These are phyloP conservation scores for Cercophora samala DNA, from an alignment of 495 filamentous ascomycete species.

Conservation along the genomic window DNA sequence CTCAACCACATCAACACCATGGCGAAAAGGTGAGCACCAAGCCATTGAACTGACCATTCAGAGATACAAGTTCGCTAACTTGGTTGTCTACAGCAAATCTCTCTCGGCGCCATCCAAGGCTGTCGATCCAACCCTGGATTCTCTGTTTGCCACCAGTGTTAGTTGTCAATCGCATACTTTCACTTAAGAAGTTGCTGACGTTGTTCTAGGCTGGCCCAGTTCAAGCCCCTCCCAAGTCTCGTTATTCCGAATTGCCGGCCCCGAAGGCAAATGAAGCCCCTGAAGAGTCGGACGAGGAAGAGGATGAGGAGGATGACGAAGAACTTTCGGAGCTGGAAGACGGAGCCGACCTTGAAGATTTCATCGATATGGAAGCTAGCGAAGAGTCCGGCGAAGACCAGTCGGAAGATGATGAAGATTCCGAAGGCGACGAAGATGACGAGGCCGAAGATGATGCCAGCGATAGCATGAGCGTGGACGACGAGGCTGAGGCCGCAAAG, in stretches of 20 bases:
- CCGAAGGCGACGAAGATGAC: constrained; percentile 39
- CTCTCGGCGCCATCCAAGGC: constrained; percentile 42
- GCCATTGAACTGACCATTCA: not conserved
- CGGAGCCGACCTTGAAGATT: constrained; percentile 31
- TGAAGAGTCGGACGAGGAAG: constrained; percentile 6
- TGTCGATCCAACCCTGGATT: constrained; percentile 72
- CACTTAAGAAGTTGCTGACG: constrained; percentile 23
- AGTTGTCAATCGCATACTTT: constrained; percentile 51
- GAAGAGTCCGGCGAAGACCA: constrained; percentile 14
- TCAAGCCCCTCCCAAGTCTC: constrained; percentile 51
- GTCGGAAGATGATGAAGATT: constrained; percentile 31
- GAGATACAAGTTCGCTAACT: constrained; percentile 1
- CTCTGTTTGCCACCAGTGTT: constrained; percentile 80
- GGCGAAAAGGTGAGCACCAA: constrained; percentile 27
- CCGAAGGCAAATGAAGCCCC: constrained; percentile 24
- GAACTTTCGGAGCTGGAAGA: constrained; percentile 31
- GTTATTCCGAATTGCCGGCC: constrained; percentile 43
- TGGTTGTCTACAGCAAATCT: constrained; percentile 28
- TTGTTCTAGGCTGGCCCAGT: constrained; percentile 62
- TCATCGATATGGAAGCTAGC: constrained; percentile 26
- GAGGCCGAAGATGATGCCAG: constrained; percentile 35
- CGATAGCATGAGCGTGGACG: constrained; percentile 25
- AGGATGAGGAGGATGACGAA: constrained; percentile 29
- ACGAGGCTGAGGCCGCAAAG: constrained; percentile 37
- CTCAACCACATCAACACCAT: constrained; percentile 16